phyloP scores from a whole-genome alignment of 768 basidiomycete genomes.

The Coprinopsis marcescibilis region DNA sequence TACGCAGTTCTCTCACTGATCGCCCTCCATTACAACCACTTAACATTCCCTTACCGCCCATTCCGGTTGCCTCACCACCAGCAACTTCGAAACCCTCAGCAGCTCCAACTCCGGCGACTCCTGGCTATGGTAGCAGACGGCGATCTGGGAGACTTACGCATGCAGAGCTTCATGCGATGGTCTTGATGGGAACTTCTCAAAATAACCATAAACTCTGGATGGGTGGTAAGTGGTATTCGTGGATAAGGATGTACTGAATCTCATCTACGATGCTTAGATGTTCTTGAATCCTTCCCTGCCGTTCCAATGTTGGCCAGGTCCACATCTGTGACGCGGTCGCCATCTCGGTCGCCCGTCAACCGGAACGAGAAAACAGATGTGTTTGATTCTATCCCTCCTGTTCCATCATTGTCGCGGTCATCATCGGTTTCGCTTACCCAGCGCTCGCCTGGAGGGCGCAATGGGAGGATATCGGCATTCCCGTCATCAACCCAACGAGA shows the following conservation, averaged over 20 bases:
- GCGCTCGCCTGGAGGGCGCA: no score
- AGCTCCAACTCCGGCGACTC: not conserved
- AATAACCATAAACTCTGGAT: not conserved
- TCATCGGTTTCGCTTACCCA: no score
- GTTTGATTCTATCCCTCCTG: no score
- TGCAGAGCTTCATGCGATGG: constrained; percentile 29
- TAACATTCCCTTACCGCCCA: no score
- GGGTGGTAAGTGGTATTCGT: not conserved
- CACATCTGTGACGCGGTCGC: not conserved
- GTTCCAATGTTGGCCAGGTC: not conserved
- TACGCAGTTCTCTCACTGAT: no score
- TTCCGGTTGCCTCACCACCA: no score
- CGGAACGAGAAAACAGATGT: no score
- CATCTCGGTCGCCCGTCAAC: not conserved
- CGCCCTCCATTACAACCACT: no score
- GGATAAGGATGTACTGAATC: not conserved
- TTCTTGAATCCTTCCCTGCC: not conserved
- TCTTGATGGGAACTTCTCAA: constrained; percentile 26
- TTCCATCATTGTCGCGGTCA: no score
- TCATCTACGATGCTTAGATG: not conserved
- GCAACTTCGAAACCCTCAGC: not conserved
- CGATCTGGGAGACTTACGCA: constrained; percentile 26
- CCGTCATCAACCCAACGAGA: not conserved
- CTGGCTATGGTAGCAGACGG: not conserved
- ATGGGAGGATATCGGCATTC: not conserved